Conservation (phyloP, 192 early-diverging fungal species). For the Geranomyces michiganensis region DNA sequence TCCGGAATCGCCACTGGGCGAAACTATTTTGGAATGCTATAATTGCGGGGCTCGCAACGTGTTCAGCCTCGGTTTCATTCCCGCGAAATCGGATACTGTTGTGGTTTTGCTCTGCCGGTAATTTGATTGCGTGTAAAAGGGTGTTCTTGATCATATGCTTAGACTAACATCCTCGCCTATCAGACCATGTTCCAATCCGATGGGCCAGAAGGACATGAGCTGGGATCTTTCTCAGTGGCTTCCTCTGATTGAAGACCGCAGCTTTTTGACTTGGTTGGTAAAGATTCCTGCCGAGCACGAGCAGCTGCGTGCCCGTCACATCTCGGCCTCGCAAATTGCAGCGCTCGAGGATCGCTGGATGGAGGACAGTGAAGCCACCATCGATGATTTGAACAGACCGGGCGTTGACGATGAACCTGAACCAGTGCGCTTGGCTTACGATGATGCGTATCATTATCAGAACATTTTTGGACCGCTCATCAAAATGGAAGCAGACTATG, state of each 20-base stretch:
- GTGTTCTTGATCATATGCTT: background rate
- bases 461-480: constrained; percentile 94
- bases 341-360: constrained; percentile 92
- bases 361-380: constrained; percentile 65
- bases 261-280: constrained; percentile 93
- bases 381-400: constrained; percentile 81
- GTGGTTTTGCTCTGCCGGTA: constrained; percentile 95
- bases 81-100: constrained; percentile 96
- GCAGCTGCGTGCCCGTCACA: constrained; percentile 78
- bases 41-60: constrained; percentile 94
- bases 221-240: constrained; percentile 98
- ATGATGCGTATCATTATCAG: constrained; percentile 98
- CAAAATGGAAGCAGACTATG: constrained; percentile 93
- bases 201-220: constrained; percentile 84
- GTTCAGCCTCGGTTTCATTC: constrained; percentile 97
- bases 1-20: constrained; percentile 89
- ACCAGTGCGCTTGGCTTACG: constrained; percentile 82
- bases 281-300: constrained; percentile 86
- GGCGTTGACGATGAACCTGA: constrained; percentile 84
- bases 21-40: constrained; percentile 95
- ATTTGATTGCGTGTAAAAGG: background rate
- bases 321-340: constrained; percentile 81
- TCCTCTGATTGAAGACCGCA: constrained; percentile 93
- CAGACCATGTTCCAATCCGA: constrained; percentile 88
- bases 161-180: constrained; percentile 24